Conservation (phyloP, 1,139 yeast genomes). For the Hansenula anomala region DNA sequence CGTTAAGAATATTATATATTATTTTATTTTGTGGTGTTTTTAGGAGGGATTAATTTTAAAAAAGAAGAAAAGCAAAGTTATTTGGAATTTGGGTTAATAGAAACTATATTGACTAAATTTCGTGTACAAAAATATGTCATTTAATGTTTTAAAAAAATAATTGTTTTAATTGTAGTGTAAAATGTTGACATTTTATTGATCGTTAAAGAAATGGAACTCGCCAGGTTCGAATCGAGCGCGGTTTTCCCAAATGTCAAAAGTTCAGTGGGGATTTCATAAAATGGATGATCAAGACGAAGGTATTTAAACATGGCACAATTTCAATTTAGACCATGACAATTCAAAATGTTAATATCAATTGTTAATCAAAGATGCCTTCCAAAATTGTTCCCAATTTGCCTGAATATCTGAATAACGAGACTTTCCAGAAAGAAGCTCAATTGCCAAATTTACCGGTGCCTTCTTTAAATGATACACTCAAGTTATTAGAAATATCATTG, state of each 20-base stretch:
- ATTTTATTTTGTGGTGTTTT: constrained; percentile 2
- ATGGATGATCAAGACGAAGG: too few species aligned
- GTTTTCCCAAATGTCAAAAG: too few species aligned
- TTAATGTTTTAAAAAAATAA: neutral
- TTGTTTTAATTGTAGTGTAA: too few species aligned
- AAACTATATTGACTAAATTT: neutral
- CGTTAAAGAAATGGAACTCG: too few species aligned
- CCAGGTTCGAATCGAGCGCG: neutral
- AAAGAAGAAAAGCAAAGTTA: neutral
- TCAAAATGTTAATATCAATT: too few species aligned
- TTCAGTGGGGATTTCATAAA: too few species aligned
- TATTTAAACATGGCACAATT: neutral
- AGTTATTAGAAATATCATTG: constrained; percentile 42
- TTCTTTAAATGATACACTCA: constrained; percentile 37
- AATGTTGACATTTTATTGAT: too few species aligned
- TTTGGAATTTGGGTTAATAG: neutral
- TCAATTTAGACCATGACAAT: neutral
- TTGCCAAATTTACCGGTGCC: constrained; percentile 57
- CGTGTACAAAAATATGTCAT: constrained; percentile 1
- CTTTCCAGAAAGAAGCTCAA: neutral
- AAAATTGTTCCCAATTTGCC: neutral
- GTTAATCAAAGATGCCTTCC: neutral
- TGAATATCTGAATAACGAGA: neutral
- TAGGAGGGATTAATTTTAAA: neutral
- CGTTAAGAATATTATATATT: constrained; percentile 56